These are phyloP conservation scores for Dovyalis caffra DNA, from an alignment of 345 rosid genomes.

Conservation along the genomic window DNA sequence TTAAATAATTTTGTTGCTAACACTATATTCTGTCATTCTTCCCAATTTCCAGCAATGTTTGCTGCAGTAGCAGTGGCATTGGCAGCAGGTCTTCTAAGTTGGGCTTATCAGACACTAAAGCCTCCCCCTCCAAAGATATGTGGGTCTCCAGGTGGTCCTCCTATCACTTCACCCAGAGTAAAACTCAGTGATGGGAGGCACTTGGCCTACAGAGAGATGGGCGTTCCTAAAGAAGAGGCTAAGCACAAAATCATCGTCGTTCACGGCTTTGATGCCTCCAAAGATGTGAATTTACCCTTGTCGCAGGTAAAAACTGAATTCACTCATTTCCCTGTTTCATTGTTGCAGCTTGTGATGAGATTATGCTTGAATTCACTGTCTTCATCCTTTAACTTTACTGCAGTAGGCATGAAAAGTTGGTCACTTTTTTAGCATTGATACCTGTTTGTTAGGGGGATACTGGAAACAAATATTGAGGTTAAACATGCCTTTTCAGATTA, in stretches of 20 bases:
- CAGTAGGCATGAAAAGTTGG: no score
- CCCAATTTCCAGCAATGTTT: conserved; percentile 45
- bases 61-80: conserved; percentile 44
- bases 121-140: conserved; percentile 79
- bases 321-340: conserved; percentile 10
- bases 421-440: no score
- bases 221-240: conserved; percentile 59
- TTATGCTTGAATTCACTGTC: no score
- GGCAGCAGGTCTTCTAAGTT: conserved; percentile 48
- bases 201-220: conserved; percentile 73
- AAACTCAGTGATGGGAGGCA: conserved; percentile 76
- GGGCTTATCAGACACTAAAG: conserved; percentile 48
- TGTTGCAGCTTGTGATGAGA: background rate
- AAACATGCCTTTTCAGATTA: no score
- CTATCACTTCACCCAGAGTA: conserved; percentile 63
- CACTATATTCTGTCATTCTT: no score
- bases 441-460: no score
- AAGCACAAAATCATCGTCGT: conserved; percentile 51
- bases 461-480: no score
- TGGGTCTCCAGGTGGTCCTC: conserved; percentile 64
- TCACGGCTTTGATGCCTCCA: conserved; percentile 72
- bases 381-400: no score
- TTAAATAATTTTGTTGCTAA: no score
- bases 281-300: conserved; percentile 50
- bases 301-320: conserved; percentile 42